Percentiles rank a stretch among this genome's conserved stretches.
Conservation (phyloP, 2,329 filamentous ascomycete species). For the Penicillium crustosum region DNA sequence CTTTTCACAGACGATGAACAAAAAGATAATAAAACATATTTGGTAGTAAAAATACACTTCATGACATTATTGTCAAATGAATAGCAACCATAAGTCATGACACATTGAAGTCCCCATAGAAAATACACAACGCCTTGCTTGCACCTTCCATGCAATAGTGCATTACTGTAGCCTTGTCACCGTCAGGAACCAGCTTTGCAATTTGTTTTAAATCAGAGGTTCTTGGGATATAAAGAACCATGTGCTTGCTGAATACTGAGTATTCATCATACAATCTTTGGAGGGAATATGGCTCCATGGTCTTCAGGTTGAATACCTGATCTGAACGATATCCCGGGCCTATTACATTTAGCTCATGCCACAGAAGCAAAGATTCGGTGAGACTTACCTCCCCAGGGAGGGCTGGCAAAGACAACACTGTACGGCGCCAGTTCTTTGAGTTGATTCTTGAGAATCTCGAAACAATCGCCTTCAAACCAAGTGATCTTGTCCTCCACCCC, state of each 20-base stretch:
- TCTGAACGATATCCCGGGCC: conserved; percentile 63
- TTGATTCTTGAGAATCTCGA: conserved; percentile 63
- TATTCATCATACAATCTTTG: conserved; percentile 63
- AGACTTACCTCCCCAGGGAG: conserved; percentile 68
- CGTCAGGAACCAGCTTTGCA: conserved; percentile 53
- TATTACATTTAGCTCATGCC: conserved; percentile 28
- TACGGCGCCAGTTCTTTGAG: conserved; percentile 51
- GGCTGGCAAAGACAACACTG: conserved; percentile 67
- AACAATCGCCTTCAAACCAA: conserved; percentile 86
- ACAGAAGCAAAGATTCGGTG: not conserved
- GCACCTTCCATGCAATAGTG: conserved; percentile 92
- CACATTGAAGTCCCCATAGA: conserved; percentile 55
- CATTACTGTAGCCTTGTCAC: conserved; percentile 66
- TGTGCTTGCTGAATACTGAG: conserved; percentile 49
- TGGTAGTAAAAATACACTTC: not conserved
- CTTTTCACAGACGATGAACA: not conserved
- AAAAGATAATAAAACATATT: not conserved
- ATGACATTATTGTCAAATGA: not conserved
- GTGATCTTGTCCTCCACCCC: conserved; percentile 75
- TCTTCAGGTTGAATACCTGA: conserved; percentile 75
- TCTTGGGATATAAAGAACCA: conserved; percentile 80
- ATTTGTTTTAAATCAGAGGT: conserved; percentile 81
- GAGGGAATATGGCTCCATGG: conserved; percentile 85
- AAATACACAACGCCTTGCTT: conserved; percentile 71
- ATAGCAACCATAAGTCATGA: conserved; percentile 18